Evolutionary conservation across 441 rosid species (phyloP), one percentile per base, ranked within the genome.

Genomic region (Populus hybrid): DNA sequence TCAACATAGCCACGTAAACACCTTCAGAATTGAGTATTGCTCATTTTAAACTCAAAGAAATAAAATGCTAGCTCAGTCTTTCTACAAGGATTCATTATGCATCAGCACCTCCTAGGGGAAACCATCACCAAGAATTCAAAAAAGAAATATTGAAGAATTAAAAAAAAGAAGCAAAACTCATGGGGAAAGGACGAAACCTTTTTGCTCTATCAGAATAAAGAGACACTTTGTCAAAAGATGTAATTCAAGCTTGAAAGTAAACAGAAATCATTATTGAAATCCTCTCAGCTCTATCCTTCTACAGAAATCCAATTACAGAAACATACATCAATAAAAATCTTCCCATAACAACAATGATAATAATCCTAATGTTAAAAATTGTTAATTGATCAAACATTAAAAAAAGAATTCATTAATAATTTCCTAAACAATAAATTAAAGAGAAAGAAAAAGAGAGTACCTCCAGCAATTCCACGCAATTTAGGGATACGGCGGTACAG

Each of bases 381-480:
- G 46, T 11, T 40, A 46, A 14, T 46, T 5, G 57, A 12, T 46
- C 57, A 46, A 46, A 46, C 20, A 14, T 46, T 14, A 46, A 46
- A 46, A 46, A 14, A 46, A 4, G 26, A 21, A 21, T 21, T 61
- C 11, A 61, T 61, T 61, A 23, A 61, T 10, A 61, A 61, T 21
- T 23, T 21, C 28, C 24, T 21, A 0, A 4, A 23, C 1, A 91
- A 66, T 10, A 21, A 12, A 32, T 46, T 5, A 21, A 57, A 0
- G 68, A 12, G 10, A 21, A 9, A 67, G 35, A 24, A 8, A 35
- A 61, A 26, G 7, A 21, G 40, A 67, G 61, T 83, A 93, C 97
- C 97, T 91, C 99, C 98, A 30, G 99, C 97, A 73, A 95, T 95
- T 53, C 99, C 98, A 46, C 93, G 87, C 79, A 95, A 84, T 79